Conservation (phyloP, 192 early-diverging fungal species). For the Pilobolus umbonatus region DNA sequence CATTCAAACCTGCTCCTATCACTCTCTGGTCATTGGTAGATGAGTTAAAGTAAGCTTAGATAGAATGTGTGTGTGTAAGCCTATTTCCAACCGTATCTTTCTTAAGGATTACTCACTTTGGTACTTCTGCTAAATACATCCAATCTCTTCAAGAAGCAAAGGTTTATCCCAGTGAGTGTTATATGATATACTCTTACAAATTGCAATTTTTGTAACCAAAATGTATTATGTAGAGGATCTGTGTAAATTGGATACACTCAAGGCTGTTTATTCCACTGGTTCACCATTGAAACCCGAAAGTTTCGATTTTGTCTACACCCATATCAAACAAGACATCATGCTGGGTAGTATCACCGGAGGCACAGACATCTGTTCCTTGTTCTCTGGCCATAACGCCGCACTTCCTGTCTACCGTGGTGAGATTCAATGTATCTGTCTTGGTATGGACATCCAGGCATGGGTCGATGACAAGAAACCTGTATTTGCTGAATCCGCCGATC, state of each 20-base stretch:
- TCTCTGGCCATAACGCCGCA: slow-evolving; percentile 87
- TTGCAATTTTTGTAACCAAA: background rate
- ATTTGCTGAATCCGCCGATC: slow-evolving; percentile 73
- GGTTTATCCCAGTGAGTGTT: slow-evolving; percentile 52
- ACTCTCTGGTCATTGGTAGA: slow-evolving; percentile 80
- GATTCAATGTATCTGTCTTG: slow-evolving; percentile 87
- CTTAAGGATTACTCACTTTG: slow-evolving; percentile 79
- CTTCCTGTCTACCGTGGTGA: slow-evolving; percentile 91
- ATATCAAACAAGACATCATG: slow-evolving; percentile 80
- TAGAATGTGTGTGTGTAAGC: too few species aligned
- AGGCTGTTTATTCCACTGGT: slow-evolving; percentile 87
- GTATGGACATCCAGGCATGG: slow-evolving; percentile 96
- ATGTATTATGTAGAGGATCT: slow-evolving; percentile 33
- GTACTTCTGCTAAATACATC: slow-evolving; percentile 94
- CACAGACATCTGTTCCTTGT: slow-evolving; percentile 95
- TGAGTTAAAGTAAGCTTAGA: slow-evolving; percentile 39
- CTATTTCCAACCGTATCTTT: background rate
- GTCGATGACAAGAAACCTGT: slow-evolving; percentile 58
- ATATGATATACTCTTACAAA: background rate
- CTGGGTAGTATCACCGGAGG: slow-evolving; percentile 96
- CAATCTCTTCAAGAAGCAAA: slow-evolving; percentile 77
- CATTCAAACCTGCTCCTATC: slow-evolving; percentile 77
- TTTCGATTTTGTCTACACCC: slow-evolving; percentile 87
- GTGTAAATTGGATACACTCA: slow-evolving; percentile 60
- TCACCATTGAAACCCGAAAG: slow-evolving; percentile 90